Evolutionary conservation across 2,329 filamentous ascomycete species (phyloP), one percentile per base, ranked within the genome.

Genomic region (Colletotrichum sp.): DNA sequence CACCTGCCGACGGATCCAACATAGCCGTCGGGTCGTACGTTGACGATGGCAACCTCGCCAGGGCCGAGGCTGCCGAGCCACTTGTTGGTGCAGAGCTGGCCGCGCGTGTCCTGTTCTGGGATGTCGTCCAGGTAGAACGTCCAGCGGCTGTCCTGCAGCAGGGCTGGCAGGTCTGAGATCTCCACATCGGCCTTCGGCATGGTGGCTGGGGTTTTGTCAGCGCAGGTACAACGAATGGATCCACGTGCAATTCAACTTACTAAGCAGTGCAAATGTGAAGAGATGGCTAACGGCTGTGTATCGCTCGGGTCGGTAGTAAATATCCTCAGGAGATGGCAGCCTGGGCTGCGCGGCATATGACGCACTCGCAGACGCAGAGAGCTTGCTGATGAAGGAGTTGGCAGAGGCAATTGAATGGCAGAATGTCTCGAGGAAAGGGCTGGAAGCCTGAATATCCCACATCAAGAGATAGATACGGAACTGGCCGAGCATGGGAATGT

Each of bases 401-500:
- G 83, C 81, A 2, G 88, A 86, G 2, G 88, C 86, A 66, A 94
- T 87, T 12, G 88, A 85, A 30, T 87, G 84, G 78, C 90, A 93
- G 55, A 95, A 88, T 0, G 86, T 87, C 8, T 90, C 86, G 28
- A 95, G 86, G 83, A 94, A 94, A 1, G 86, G 84, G 70, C 85
- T 86, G 5, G 89, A 88, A 36, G 87, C 82, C 71, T 88, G 86
- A 3, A 95, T 87, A 79, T 94, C 88, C 80, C 90, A 91, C 76
- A 92, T 90, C 76, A 96, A 90, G 76, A 96, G 89, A 82, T 94
- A 95, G 61, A 95, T 90, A 65, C 93, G 90, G 86, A 96, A 96
- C 80, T 96, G 94, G 30, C 94, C 93, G 8, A 96, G 86, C 83
- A 95, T 90, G 2, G 94, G 94, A 60, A 96, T 94, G 80, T 96